Percentiles rank a stretch among this genome's conserved stretches.
These are phyloP conservation scores for Talinum fruticosum DNA, from an alignment of 148 eudicot genomes.

Conservation along the genomic window DNA sequence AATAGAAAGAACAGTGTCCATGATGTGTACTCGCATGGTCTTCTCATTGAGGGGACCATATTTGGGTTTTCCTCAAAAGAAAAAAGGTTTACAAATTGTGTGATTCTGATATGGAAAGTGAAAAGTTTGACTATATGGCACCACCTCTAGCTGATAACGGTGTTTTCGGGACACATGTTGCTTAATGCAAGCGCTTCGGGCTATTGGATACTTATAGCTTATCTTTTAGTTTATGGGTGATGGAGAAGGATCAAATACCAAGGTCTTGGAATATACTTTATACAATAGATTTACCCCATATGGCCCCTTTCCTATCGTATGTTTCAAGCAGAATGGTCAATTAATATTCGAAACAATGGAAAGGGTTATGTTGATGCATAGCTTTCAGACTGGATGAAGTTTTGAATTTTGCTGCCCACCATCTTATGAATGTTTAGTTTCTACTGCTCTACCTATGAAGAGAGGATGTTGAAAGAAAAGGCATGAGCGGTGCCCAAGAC, in stretches of 20 bases:
- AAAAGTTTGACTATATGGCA: neutral
- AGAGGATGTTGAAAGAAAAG: too few relatives aligned
- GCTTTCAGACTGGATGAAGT: neutral
- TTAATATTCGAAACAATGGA: too few relatives aligned
- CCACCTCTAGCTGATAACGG: neutral
- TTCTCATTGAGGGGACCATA: neutral
- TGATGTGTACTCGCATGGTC: neutral
- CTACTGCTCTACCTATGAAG: too few relatives aligned
- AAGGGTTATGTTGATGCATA: neutral
- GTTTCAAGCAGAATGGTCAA: neutral
- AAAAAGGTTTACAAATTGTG: neutral
- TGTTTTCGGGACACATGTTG: neutral
- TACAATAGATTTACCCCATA: neutral
- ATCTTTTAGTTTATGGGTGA: neutral
- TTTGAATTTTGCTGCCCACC: too few relatives aligned
- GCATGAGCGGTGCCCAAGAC: too few relatives aligned
- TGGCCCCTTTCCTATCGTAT: neutral
- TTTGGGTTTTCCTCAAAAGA: neutral
- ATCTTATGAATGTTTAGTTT: too few relatives aligned
- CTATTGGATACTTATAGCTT: neutral
- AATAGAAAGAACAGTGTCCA: neutral
- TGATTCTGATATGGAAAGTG: neutral
- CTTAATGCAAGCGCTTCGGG: neutral
- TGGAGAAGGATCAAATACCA: neutral
- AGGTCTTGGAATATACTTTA: neutral